phyloP scores from a whole-genome alignment of 306 rosid species.

The Adenanthera pavonina region DNA sequence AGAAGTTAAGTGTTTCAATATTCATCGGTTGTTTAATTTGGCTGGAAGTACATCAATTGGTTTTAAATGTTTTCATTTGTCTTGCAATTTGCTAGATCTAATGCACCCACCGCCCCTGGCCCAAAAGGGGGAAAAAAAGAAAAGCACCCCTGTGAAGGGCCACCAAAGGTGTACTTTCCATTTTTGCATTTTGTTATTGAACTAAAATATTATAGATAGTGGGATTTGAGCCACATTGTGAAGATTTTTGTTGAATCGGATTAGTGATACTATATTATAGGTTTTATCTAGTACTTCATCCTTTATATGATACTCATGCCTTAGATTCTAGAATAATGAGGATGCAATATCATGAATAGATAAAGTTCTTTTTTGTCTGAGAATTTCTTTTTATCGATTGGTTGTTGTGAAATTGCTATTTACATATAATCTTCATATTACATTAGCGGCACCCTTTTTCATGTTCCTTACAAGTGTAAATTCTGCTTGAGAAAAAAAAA shows the following conservation, averaged over 20 bases:
- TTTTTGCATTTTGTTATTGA: slow-evolving; percentile 23
- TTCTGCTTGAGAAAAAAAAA: too few relatives aligned
- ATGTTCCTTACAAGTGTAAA: too few relatives aligned
- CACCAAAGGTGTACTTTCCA: neutral
- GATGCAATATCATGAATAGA: neutral
- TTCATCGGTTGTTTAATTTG: neutral
- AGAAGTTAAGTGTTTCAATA: neutral
- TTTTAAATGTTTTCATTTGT: neutral
- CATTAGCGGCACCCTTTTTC: too few relatives aligned
- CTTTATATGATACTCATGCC: slow-evolving; percentile 1
- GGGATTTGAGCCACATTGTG: slow-evolving; percentile 27
- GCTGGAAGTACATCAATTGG: neutral
- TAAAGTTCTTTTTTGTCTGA: neutral
- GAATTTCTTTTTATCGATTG: neutral
- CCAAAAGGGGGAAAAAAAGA: too few relatives aligned
- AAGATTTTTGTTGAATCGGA: slow-evolving; percentile 11
- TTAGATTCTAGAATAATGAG: neutral
- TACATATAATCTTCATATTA: neutral
- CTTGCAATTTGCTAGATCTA: neutral
- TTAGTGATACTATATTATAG: neutral
- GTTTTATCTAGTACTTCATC: neutral
- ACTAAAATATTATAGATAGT: slow-evolving; percentile 5
- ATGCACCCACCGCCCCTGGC: neutral
- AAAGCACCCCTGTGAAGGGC: neutral
- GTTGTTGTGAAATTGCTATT: slow-evolving; percentile 4